phyloP scores from a whole-genome alignment of 2,329 filamentous ascomycete genomes.

The Aspergillus chevalieri region DNA sequence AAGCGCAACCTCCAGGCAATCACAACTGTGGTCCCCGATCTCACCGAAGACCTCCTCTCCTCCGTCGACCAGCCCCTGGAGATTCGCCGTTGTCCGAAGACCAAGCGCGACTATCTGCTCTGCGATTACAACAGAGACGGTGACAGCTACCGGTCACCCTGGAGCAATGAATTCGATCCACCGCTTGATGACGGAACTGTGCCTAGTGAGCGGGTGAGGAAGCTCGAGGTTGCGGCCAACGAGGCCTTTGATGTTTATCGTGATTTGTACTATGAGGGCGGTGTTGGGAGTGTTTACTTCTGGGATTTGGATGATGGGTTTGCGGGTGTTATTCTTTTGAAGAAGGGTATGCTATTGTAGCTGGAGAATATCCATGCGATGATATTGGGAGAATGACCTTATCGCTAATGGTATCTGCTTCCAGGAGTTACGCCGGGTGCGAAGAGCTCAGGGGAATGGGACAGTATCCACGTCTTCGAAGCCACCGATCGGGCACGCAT shows the following conservation, averaged over 20 bases:
- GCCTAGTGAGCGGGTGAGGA: slow-evolving; percentile 81
- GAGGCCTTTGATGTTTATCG: slow-evolving; percentile 96
- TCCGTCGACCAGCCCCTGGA: slow-evolving; percentile 94
- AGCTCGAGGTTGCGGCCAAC: slow-evolving; percentile 90
- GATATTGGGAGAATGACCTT: background rate
- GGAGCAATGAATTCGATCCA: slow-evolving; percentile 97
- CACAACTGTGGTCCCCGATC: slow-evolving; percentile 78
- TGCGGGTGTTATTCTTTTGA: slow-evolving; percentile 87
- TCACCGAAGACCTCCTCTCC: slow-evolving; percentile 95
- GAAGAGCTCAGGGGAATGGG: slow-evolving; percentile 78
- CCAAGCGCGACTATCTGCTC: slow-evolving; percentile 89
- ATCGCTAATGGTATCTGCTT: slow-evolving; percentile 6
- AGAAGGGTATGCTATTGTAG: slow-evolving; percentile 64
- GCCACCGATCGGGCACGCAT: slow-evolving; percentile 85
- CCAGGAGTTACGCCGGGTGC: slow-evolving; percentile 60
- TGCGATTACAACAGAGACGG: slow-evolving; percentile 99
- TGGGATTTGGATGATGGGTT: slow-evolving; percentile 99
- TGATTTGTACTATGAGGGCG: slow-evolving; percentile 88
- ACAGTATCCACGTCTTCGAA: slow-evolving; percentile 98
- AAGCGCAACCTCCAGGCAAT: slow-evolving; percentile 81
- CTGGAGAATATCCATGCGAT: background rate
- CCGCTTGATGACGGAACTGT: slow-evolving; percentile 80
- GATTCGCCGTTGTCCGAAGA: slow-evolving; percentile 76
- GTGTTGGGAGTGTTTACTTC: slow-evolving; percentile 92
- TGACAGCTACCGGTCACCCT: slow-evolving; percentile 95